Evolutionary conservation across 2,329 filamentous ascomycete genomes (phyloP).

Genomic region (Aspergillus pseudotamarii): DNA sequence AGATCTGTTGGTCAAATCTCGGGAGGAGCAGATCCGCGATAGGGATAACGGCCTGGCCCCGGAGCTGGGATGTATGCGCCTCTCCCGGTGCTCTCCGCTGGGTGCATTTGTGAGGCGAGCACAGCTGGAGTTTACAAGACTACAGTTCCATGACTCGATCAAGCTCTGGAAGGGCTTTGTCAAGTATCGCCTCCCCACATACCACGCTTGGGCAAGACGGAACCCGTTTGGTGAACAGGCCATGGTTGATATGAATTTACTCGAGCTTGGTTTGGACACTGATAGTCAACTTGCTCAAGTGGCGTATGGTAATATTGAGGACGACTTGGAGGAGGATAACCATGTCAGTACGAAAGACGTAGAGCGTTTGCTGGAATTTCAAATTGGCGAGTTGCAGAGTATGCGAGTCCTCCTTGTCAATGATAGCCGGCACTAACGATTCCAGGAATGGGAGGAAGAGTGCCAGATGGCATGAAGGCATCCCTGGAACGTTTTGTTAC

Average conservation of each 20-base stretch:
- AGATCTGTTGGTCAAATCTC: conserved; percentile 62
- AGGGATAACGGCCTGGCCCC: conserved; percentile 56
- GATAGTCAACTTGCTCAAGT: conserved; percentile 52
- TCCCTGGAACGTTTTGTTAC: conserved; percentile 70
- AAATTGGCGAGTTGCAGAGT: conserved; percentile 86
- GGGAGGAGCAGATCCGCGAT: conserved; percentile 61
- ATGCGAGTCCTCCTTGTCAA: conserved; percentile 28
- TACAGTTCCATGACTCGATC: conserved; percentile 78
- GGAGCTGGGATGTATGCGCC: conserved; percentile 57
- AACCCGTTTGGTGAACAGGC: conserved; percentile 50
- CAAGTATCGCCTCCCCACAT: conserved; percentile 76
- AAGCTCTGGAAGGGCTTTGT: conserved; percentile 83
- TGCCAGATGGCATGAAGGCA: conserved; percentile 73
- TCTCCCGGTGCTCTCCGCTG: conserved; percentile 75
- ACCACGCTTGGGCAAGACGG: conserved; percentile 59
- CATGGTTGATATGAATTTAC: conserved; percentile 66
- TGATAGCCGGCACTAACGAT: conserved; percentile 22
- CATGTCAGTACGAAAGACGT: conserved; percentile 75
- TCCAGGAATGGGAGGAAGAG: conserved; percentile 72
- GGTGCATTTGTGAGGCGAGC: conserved; percentile 78
- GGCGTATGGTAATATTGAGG: conserved; percentile 53
- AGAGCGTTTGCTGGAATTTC: conserved; percentile 80
- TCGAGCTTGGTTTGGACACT: conserved; percentile 59
- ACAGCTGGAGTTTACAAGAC: conserved; percentile 74
- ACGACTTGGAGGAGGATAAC: conserved; percentile 43